Evolutionary conservation across 495 filamentous ascomycete genomes (phyloP).

Genomic region (Trichoderma reesei): DNA sequence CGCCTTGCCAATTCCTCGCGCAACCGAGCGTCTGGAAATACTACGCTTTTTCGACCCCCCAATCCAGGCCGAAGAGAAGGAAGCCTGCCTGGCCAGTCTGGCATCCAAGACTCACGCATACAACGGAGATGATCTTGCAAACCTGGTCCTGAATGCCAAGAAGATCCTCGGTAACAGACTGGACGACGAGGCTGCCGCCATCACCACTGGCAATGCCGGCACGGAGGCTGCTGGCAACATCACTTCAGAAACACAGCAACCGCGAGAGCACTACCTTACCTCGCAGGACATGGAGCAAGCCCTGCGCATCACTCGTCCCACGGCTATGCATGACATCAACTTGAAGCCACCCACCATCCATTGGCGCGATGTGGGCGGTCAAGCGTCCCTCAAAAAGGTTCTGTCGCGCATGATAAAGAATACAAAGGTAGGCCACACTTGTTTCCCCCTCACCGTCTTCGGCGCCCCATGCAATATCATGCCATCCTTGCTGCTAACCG

Average conservation of each 20-base stretch:
- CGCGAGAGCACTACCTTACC: constrained; percentile 17
- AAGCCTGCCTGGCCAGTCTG: constrained; percentile 32
- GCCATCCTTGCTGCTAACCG: not conserved
- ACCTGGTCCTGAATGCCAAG: constrained; percentile 34
- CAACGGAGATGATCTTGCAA: constrained; percentile 38
- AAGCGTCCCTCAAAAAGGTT: constrained; percentile 65
- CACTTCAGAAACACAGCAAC: not conserved
- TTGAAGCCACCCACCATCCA: constrained; percentile 75
- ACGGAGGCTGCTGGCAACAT: not conserved
- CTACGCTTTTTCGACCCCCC: constrained; percentile 42
- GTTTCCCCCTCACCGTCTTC: not conserved
- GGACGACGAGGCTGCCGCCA: constrained; percentile 15
- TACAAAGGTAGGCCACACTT: not conserved
- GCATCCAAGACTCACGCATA: constrained; percentile 46
- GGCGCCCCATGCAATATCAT: not conserved
- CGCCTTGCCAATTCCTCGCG: constrained; percentile 71
- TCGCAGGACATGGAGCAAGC: constrained; percentile 35
- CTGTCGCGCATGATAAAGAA: constrained; percentile 21
- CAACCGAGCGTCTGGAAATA: constrained; percentile 61
- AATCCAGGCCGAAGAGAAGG: constrained; percentile 25
- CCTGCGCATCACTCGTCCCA: constrained; percentile 50
- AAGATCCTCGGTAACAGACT: constrained; percentile 17
- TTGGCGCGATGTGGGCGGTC: constrained; percentile 88
- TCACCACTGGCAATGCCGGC: not conserved
- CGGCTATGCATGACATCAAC: constrained; percentile 84